Evolutionary conservation across 2,329 filamentous ascomycete genomes (phyloP).

Genomic region (Pseudocercospora fuligena): DNA sequence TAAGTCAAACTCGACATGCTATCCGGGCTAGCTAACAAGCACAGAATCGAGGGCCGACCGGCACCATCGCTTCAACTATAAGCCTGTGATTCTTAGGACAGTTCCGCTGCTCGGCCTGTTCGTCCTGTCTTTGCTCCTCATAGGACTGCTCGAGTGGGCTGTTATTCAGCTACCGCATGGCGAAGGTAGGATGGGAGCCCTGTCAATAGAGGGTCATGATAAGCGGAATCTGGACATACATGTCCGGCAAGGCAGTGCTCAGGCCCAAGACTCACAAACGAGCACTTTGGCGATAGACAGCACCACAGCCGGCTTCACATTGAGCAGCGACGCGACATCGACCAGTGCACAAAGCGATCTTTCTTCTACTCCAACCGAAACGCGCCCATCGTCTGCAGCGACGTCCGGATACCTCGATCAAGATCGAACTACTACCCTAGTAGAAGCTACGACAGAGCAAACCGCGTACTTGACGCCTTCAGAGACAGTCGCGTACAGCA

Average conservation of each 20-base stretch:
- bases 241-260: background rate
- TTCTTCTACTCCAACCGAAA: background rate
- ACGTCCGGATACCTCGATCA: background rate
- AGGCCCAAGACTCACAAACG: background rate
- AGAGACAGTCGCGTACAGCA: background rate
- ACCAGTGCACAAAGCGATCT: background rate
- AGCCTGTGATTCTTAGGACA: constrained; percentile 25
- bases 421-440: background rate
- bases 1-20: background rate
- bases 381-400: background rate
- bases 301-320: background rate
- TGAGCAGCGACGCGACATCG: background rate
- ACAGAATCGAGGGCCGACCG: background rate
- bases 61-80: constrained; percentile 19
- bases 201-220: background rate
- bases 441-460: background rate
- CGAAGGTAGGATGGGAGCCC: background rate
- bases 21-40: background rate
- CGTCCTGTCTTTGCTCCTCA: constrained; percentile 16
- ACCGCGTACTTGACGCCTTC: background rate
- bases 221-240: background rate
- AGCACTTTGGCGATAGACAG: background rate
- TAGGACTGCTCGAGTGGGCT: constrained; percentile 26
- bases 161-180: constrained; percentile 19
- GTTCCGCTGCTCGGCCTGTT: constrained; percentile 22